Percentiles rank a stretch among this genome's conserved stretches.
phyloP scores from a whole-genome alignment of 331 rosid genomes.

The Rhamnella rubrinervis region DNA sequence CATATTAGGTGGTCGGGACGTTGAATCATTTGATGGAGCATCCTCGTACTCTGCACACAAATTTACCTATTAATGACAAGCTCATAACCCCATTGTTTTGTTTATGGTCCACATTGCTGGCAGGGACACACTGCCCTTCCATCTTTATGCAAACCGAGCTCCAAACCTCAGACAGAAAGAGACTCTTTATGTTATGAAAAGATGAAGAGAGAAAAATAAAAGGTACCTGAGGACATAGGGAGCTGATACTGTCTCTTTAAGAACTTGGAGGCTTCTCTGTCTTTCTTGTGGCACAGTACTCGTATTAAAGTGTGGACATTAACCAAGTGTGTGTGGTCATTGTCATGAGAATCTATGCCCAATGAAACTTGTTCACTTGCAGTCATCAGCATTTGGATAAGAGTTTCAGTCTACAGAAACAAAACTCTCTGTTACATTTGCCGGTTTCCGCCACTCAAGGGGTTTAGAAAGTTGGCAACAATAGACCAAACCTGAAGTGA shows the following conservation, averaged over 20 bases:
- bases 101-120: neutral
- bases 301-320: slow-evolving; percentile 47
- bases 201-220: neutral
- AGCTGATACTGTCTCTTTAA: slow-evolving; percentile 51
- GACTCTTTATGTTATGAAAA: neutral
- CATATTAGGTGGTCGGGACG: slow-evolving; percentile 22
- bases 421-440: neutral
- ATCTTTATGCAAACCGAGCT: too few species aligned
- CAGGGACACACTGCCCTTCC: too few species aligned
- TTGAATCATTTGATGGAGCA: slow-evolving; percentile 29
- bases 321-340: slow-evolving; percentile 19
- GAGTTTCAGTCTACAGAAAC: slow-evolving; percentile 41
- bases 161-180: neutral
- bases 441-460: slow-evolving; percentile 11
- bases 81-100: too few species aligned
- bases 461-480: neutral
- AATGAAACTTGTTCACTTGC: slow-evolving; percentile 40
- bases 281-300: slow-evolving; percentile 58
- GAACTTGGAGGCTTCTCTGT: slow-evolving; percentile 49
- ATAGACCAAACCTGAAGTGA: slow-evolving; percentile 46
- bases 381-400: slow-evolving; percentile 55
- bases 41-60: slow-evolving; percentile 39
- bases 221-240: slow-evolving; percentile 54
- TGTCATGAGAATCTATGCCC: slow-evolving; percentile 34
- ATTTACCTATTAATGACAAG: neutral